A percentile compares a stretch with the other conserved stretches of the same genome.
Conservation (phyloP, 768 basidiomycete species). For the Botryobasidium botryosum region DNA sequence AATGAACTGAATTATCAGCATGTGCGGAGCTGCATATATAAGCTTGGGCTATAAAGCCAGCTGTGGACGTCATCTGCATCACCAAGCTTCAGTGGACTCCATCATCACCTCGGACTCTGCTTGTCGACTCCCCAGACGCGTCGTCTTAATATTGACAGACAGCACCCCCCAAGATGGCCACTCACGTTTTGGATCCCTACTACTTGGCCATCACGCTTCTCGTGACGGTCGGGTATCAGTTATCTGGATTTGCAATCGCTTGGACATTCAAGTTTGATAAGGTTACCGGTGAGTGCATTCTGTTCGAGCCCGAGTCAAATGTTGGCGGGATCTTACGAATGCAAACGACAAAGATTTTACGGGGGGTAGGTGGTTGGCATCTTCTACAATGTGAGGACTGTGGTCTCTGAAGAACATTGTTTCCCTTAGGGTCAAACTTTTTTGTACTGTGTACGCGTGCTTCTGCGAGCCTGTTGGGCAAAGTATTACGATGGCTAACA, state of each 20-base stretch:
- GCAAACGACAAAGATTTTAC: no score
- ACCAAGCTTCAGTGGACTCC: no score
- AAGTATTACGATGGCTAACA: not conserved
- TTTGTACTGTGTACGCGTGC: constrained; percentile 39
- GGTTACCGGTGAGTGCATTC: constrained; percentile 34
- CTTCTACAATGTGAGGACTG: not conserved
- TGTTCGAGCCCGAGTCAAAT: no score
- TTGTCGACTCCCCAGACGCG: no score
- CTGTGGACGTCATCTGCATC: no score
- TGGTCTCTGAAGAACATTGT: no score
- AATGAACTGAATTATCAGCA: no score
- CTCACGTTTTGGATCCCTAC: not conserved
- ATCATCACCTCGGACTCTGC: no score
- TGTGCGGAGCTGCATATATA: no score
- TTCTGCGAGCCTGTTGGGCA: not conserved
- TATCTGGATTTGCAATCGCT: constrained; percentile 44
- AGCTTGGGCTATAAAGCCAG: no score
- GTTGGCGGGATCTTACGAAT: no score
- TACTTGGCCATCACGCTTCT: not conserved
- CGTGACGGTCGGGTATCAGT: constrained; percentile 32
- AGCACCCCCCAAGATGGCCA: not conserved
- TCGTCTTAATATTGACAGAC: no score
- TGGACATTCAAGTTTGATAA: constrained; percentile 60
- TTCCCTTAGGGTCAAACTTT: constrained; percentile 41
- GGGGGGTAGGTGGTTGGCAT: not conserved